phyloP scores from a whole-genome alignment of 495 filamentous ascomycete genomes.

The Penicillium crystallinum region DNA sequence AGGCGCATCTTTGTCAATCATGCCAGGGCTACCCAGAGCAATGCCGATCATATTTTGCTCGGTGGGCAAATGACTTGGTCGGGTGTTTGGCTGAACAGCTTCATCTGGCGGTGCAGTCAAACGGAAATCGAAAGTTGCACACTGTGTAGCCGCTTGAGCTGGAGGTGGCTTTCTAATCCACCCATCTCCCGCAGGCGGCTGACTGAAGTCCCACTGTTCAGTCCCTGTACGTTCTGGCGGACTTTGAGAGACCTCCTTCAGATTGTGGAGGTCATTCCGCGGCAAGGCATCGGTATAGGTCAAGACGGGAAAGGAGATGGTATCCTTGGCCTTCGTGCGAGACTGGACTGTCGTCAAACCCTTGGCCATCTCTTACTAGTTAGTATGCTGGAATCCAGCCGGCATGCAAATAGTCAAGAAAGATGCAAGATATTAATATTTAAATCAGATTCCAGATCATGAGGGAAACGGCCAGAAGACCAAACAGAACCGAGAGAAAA shows the following conservation, averaged over 20 bases:
- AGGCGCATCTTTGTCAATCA: conserved; percentile 20
- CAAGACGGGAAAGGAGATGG: conserved; percentile 32
- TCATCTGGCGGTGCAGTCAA: conserved; percentile 31
- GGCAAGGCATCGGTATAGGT: conserved; percentile 33
- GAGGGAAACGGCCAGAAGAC: conserved; percentile 44
- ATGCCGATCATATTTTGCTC: conserved; percentile 44
- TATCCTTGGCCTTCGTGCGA: conserved; percentile 20
- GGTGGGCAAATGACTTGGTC: conserved; percentile 14
- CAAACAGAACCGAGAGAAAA: conserved; percentile 16
- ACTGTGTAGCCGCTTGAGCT: conserved; percentile 1
- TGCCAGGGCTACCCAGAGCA: conserved; percentile 50
- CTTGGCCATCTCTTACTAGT: conserved; percentile 22
- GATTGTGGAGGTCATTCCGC: conserved; percentile 26
- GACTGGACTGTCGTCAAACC: conserved; percentile 28
- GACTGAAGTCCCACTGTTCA: conserved; percentile 20
- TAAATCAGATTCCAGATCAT: conserved; percentile 11
- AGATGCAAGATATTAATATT: background rate
- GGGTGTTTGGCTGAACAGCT: conserved; percentile 11
- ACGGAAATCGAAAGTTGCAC: conserved; percentile 35
- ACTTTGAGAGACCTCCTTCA: conserved; percentile 8
- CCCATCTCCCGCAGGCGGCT: conserved; percentile 18
- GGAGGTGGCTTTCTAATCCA: conserved; percentile 16
- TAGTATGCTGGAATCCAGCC: conserved; percentile 1
- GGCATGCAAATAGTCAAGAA: background rate
- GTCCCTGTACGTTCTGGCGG: conserved; percentile 4